A percentile compares a stretch with the other conserved stretches of the same genome.
phyloP scores from a whole-genome alignment of 495 filamentous ascomycete species.

The Penicillium mononematosum region DNA sequence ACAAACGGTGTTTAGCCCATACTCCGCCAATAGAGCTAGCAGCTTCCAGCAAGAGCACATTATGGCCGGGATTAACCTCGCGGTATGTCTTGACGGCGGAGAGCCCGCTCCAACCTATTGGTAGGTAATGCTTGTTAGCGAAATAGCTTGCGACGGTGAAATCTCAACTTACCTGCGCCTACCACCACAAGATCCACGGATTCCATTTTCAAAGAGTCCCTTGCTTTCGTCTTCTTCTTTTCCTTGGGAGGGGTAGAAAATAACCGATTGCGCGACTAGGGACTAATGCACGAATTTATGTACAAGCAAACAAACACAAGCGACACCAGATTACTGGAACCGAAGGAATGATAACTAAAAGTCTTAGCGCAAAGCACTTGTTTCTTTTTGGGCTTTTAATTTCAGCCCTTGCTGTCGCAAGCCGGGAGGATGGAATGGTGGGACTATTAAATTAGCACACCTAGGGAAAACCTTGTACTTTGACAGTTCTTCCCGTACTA shows the following conservation, averaged over 20 bases:
- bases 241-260: background rate
- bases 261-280: slow-evolving; percentile 1
- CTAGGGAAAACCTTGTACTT: no score
- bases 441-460: background rate
- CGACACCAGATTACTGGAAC: background rate
- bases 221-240: background rate
- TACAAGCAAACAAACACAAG: slow-evolving; percentile 9
- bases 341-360: background rate
- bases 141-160: background rate
- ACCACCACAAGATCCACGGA: slow-evolving; percentile 40
- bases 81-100: slow-evolving; percentile 59
- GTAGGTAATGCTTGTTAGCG: slow-evolving; percentile 1
- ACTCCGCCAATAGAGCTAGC: slow-evolving; percentile 63
- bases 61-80: slow-evolving; percentile 50
- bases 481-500: background rate
- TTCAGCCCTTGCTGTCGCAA: slow-evolving; percentile 1
- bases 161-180: slow-evolving; percentile 42
- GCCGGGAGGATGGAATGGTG: background rate
- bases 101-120: slow-evolving; percentile 58
- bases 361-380: background rate
- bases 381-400: background rate
- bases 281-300: slow-evolving; percentile 9
- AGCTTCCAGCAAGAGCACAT: slow-evolving; percentile 54
- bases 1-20: slow-evolving; percentile 65
- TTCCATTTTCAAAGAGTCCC: slow-evolving; percentile 20